Percentiles rank a stretch among this genome's conserved stretches.
These are phyloP conservation scores for Penicillium maclennaniae DNA, from an alignment of 495 filamentous ascomycete genomes.

Conservation along the genomic window DNA sequence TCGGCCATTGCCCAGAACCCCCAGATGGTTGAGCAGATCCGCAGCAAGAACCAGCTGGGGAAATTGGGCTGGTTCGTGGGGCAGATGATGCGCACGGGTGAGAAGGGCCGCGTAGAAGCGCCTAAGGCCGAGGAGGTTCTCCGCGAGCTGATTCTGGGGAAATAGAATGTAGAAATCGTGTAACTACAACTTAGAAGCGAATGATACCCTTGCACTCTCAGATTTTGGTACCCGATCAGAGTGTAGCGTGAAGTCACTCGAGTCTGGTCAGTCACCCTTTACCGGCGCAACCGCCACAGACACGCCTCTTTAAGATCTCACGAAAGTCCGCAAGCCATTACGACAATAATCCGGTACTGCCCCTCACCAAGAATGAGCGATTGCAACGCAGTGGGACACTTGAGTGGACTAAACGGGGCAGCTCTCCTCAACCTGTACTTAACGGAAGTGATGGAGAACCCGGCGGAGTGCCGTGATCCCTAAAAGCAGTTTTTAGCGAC, in stretches of 20 bases:
- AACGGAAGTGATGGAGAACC: conserved; percentile 40
- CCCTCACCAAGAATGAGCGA: conserved; percentile 12
- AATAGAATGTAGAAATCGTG: conserved; percentile 13
- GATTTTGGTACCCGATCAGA: background rate
- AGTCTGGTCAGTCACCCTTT: background rate
- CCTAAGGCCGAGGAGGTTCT: conserved; percentile 64
- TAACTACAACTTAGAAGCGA: conserved; percentile 9
- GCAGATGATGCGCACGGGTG: conserved; percentile 77
- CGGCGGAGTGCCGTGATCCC: conserved; percentile 37
- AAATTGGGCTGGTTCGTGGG: conserved; percentile 88
- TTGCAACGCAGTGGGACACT: conserved; percentile 18
- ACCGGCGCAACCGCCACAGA: conserved; percentile 1
- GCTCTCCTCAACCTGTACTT: conserved; percentile 52
- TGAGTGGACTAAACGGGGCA: conserved; percentile 28
- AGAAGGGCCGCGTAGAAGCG: conserved; percentile 75
- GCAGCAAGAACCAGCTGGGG: conserved; percentile 59
- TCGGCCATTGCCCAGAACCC: conserved; percentile 45
- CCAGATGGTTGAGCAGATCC: conserved; percentile 65
- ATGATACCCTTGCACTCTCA: conserved; percentile 18
- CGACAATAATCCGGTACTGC: conserved; percentile 10
- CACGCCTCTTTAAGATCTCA: background rate
- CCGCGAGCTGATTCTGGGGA: conserved; percentile 48
- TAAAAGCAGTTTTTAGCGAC: conserved; percentile 53
- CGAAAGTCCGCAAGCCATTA: conserved; percentile 7
- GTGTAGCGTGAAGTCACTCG: background rate